Evolutionary conservation across 2,329 filamentous ascomycete genomes (phyloP), one percentile per base, ranked within the genome.

Genomic region (Stagonosporopsis chrysanthemi): DNA sequence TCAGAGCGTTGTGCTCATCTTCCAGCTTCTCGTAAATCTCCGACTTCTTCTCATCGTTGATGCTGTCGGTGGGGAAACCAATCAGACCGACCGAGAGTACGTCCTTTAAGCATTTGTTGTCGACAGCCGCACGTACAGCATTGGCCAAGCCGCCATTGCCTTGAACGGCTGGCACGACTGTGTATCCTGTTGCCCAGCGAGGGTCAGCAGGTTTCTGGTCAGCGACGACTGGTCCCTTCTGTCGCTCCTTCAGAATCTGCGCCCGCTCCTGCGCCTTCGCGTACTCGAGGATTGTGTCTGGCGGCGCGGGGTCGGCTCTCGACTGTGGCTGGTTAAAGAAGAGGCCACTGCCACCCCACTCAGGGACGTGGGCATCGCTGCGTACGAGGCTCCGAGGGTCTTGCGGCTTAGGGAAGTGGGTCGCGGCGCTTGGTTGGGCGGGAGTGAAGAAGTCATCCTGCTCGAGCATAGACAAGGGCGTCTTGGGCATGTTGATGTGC

Each of bases 111-210:
- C 85, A 84, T 19, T 88, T 89, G 52, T 88, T 86, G 43, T 91
- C 85, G 15, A 86, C 82, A 2, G 91, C 90, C 15, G 92, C 91
- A 61, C 91, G 87, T 31, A 95, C 88, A 4, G 94, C 94, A 73
- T 97, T 97, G 68, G 90, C 88, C 45, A 98, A 84, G 19, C 94
- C 95, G 22, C 92, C 93, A 71, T 98, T 98, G 56, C 94, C 94
- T 77, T 96, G 92, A 53, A 96, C 89, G 0, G 92, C 91, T 53
- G 89, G 88, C 58, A 92, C 90, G 33, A 98, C 86, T 31, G 84
- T 88, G 90, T 93, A 98, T 48, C 89, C 84, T 9, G 90, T 89
- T n/a, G 86, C 84, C 44, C 90, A 89, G 68, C 76, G 75, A 33
- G 77, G 77, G 51, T 75, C 75, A 52, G 74, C 77, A 47, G 66